Base-by-base conservation (phyloP, 805 yeast genomes). In the Metahyphopichia silvanorum region DNA sequence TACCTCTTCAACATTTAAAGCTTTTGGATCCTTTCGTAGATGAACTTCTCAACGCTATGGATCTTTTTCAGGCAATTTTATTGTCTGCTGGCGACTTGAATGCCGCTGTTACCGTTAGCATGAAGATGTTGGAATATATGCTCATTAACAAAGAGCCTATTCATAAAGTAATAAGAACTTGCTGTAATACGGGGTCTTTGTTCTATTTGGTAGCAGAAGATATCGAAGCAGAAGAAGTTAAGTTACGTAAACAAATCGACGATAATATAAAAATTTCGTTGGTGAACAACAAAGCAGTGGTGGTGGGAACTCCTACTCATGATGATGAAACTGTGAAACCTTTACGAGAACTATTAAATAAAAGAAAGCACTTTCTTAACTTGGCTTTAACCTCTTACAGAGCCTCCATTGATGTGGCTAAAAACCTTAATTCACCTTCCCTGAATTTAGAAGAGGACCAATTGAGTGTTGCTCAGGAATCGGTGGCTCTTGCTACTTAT, bases 401-500 rank as follows among this genome's bases (percentile, higher is more conserved):
- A 10, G 14, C 19, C 11, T 21, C 30, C 9, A 12, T 27, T 7
- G 16, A 27, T 5, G 13, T 12, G 6, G 14, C 12, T 7, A 17
- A 17, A 7, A 71, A 68, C 29, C 53, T 55, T 8, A 59, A 63
- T 5, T 57, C 29, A 10, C 19, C 21, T 10, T 20, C 16, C 21
- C 9, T 8, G 34, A 33, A n/a, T n/a, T 15, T 41, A 42, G 20
- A 24, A n/a, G 9, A 12, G 15, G 30, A 27, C 8, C 23, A 27
- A 7, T 18, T 11, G 13, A 17, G 25, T n/a, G 25, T 33, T 5
- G 58, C 82, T 9, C 71, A 75, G 20, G 86, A 84, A 41, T 77
- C 84, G 1, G 77, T 83, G 25, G 93, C 94, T 0, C 66, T 89
- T 52, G 78, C 95, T 0, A 77, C 87, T 0, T 89, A 84, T 51